A percentile compares a stretch with the other conserved stretches of the same genome.
Evolutionary conservation across 805 yeast species (phyloP).

Genomic region (Ascoidea tarda): DNA sequence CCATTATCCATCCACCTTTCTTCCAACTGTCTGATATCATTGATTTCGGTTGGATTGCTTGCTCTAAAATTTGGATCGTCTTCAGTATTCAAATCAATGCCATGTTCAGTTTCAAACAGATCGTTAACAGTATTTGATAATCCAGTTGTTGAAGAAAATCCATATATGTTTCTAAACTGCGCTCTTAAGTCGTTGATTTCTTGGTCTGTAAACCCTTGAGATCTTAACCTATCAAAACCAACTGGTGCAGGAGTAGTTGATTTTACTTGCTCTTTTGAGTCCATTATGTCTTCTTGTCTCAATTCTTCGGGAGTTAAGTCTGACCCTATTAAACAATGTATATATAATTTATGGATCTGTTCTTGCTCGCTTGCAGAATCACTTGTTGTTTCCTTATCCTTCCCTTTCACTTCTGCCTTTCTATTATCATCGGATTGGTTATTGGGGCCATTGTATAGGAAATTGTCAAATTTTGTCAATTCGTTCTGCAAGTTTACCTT

Average conservation of each 20-base stretch:
- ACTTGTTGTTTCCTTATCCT: slow-evolving; percentile 1
- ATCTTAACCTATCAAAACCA: slow-evolving; percentile 75
- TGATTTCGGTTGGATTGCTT: slow-evolving; percentile 19
- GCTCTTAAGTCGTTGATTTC: slow-evolving; percentile 60
- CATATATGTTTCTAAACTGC: slow-evolving; percentile 64
- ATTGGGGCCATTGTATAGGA: slow-evolving; percentile 21
- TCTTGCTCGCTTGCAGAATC: slow-evolving; percentile 3
- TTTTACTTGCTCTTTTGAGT: slow-evolving; percentile 31
- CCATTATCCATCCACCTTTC: slow-evolving; percentile 84
- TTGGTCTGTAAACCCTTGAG: slow-evolving; percentile 71
- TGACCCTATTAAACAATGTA: slow-evolving; percentile 61
- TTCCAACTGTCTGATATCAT: slow-evolving; percentile 53
- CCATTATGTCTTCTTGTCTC: slow-evolving; percentile 35
- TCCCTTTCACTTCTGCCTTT: slow-evolving; percentile 1
- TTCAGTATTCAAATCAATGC: slow-evolving; percentile 10
- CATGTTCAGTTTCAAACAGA: slow-evolving; percentile 10
- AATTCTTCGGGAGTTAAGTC: slow-evolving; percentile 34
- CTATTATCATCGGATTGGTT: slow-evolving; percentile 7
- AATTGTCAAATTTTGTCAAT: slow-evolving; percentile 19
- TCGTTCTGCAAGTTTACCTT: slow-evolving; percentile 40
- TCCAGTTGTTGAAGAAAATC: slow-evolving; percentile 16
- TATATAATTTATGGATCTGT: slow-evolving; percentile 24
- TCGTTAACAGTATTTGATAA: slow-evolving; percentile 6
- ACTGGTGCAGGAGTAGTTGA: slow-evolving; percentile 54
- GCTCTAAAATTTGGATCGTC: slow-evolving; percentile 16